These are phyloP conservation scores for Nymphaea colorata DNA, from an alignment of 164 flowering plant species.

Conservation along the genomic window DNA sequence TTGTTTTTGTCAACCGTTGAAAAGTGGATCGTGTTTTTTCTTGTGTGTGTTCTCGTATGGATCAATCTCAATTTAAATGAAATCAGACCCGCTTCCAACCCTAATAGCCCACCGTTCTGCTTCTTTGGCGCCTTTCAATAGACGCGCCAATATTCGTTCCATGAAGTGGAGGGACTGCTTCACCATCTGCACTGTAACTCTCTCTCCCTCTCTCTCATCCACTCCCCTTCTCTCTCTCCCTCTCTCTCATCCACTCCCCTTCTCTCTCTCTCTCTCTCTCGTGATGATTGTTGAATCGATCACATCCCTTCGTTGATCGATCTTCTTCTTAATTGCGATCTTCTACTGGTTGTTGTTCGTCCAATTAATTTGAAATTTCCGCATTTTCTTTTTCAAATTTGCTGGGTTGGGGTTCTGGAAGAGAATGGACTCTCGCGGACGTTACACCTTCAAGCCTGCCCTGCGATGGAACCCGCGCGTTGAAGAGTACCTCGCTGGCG, in stretches of 20 bases:
- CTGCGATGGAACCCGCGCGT: constrained; percentile 68
- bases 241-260: too few species aligned
- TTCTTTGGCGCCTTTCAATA: too few species aligned
- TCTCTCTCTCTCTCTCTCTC: too few species aligned
- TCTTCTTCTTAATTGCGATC: not conserved
- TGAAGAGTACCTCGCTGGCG: constrained; percentile 60
- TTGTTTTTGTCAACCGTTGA: too few species aligned
- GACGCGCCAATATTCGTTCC: not conserved
- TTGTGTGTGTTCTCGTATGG: too few species aligned
- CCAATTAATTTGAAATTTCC: not conserved
- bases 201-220: not conserved
- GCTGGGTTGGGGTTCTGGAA: too few species aligned
- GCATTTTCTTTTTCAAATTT: constrained; percentile 5
- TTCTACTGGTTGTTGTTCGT: not conserved
- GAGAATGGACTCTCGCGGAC: constrained; percentile 44
- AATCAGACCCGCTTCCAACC: too few species aligned
- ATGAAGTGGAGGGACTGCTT: not conserved
- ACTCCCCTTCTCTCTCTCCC: too few species aligned
- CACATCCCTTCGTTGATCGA: not conserved
- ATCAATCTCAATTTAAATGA: too few species aligned
- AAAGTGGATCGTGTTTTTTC: too few species aligned
- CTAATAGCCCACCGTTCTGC: too few species aligned
- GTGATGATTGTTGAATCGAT: not conserved
- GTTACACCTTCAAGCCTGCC: constrained; percentile 56
- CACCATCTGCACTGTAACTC: not conserved